A percentile compares a stretch with the other conserved stretches of the same genome.
These are phyloP conservation scores for Cyphellophora attinorum DNA, from an alignment of 2,329 filamentous ascomycete genomes.

Conservation along the genomic window DNA sequence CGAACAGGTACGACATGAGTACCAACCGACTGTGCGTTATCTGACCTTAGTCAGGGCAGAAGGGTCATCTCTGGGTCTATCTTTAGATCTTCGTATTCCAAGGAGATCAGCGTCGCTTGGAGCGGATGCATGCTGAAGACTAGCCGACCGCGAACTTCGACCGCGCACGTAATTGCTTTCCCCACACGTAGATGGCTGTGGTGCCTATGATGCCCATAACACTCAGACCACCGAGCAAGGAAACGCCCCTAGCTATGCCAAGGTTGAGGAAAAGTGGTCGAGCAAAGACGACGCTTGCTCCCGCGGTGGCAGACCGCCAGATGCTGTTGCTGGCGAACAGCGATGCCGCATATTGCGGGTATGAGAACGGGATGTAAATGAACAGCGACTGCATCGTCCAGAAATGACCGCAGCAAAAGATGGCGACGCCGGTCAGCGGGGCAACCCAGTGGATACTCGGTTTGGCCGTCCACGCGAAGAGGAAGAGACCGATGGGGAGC, in stretches of 20 bases:
- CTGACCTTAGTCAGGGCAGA: too few relatives aligned
- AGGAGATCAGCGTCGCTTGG: too few relatives aligned
- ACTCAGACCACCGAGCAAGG: slow-evolving; percentile 25
- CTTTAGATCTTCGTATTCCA: too few relatives aligned
- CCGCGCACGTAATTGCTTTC: slow-evolving; percentile 43
- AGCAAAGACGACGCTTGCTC: slow-evolving; percentile 27
- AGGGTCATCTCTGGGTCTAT: too few relatives aligned
- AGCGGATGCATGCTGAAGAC: too few relatives aligned
- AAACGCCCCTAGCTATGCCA: slow-evolving; percentile 23
- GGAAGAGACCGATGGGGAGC: slow-evolving; percentile 50
- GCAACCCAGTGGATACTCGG: slow-evolving; percentile 27
- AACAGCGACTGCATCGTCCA: slow-evolving; percentile 20
- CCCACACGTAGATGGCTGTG: slow-evolving; percentile 49
- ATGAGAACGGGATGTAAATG: slow-evolving; percentile 18
- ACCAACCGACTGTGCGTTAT: too few relatives aligned
- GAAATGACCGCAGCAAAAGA: slow-evolving; percentile 15
- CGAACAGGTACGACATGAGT: too few relatives aligned
- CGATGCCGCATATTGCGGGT: slow-evolving; percentile 18
- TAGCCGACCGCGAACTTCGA: slow-evolving; percentile 46
- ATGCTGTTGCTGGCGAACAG: slow-evolving; percentile 22
- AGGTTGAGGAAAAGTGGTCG: slow-evolving; percentile 25
- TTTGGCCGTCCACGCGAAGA: slow-evolving; percentile 31
- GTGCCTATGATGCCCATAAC: slow-evolving; percentile 42
- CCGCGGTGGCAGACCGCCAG: slow-evolving; percentile 21
- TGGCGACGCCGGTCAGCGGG: slow-evolving; percentile 12